Conservation (phyloP, 139 green algal species). For the Astrephomene gubernaculifera region DNA sequence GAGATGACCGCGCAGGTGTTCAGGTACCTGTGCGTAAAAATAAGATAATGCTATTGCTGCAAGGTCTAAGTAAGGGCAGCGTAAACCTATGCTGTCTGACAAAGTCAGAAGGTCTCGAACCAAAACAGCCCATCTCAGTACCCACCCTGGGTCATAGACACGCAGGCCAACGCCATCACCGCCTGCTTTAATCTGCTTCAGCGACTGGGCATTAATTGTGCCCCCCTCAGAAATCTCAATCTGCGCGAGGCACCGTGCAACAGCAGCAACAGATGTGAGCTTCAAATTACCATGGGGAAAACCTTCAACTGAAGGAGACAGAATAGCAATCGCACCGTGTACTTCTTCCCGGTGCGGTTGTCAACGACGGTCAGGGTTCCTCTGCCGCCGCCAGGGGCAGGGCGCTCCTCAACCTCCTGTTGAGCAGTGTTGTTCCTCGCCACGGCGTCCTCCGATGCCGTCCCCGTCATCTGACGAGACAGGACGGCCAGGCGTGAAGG, state of each 20-base stretch:
- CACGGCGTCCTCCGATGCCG: not conserved
- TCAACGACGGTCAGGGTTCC: conserved; percentile 88
- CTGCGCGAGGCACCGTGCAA: too few species aligned
- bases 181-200: conserved; percentile 94
- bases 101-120: too few species aligned
- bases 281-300: too few species aligned
- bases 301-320: too few species aligned
- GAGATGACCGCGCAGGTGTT: conserved; percentile 94
- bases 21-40: conserved; percentile 88
- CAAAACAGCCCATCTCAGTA: not conserved
- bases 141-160: conserved; percentile 88
- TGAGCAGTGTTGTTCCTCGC: conserved; percentile 16
- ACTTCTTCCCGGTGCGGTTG: conserved; percentile 91
- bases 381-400: conserved; percentile 63
- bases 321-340: conserved; percentile 82
- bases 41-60: too few species aligned
- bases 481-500: conserved; percentile 20
- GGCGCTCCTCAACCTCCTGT: conserved; percentile 52
- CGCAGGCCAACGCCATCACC: conserved; percentile 89
- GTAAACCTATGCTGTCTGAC: too few species aligned
- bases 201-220: conserved; percentile 83
- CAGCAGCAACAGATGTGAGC: too few species aligned
- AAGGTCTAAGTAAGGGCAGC: too few species aligned
- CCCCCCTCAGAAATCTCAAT: conserved; percentile 88
- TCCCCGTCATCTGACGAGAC: conserved; percentile 15